These are phyloP conservation scores for Anthoceros angustus DNA, from an alignment of 225 moss, liverwort and hornwort genomes.

Conservation along the genomic window DNA sequence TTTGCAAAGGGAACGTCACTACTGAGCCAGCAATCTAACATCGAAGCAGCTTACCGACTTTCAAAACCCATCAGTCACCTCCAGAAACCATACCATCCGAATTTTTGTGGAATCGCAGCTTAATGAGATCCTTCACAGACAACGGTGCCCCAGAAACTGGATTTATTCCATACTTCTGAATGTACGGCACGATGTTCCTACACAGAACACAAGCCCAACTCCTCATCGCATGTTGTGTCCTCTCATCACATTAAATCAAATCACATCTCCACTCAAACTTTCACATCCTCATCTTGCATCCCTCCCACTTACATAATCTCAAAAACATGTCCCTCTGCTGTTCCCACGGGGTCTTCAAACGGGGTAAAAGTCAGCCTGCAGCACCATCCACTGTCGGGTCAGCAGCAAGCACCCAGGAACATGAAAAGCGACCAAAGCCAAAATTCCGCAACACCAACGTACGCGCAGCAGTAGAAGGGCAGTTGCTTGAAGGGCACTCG, in stretches of 20 bases:
- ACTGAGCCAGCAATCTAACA: not conserved
- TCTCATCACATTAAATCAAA: not conserved
- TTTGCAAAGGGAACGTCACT: not conserved
- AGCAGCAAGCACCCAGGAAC: not conserved
- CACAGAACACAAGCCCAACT: not conserved
- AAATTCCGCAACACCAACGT: conserved; percentile 5
- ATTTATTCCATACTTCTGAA: conserved; percentile 75
- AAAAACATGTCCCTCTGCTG: conserved; percentile 81
- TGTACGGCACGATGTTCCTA: conserved; percentile 82
- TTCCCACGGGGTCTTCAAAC: conserved; percentile 86
- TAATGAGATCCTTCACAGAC: conserved; percentile 73
- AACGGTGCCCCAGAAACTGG: conserved; percentile 86
- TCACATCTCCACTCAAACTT: not conserved
- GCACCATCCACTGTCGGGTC: not conserved
- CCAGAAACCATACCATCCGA: conserved; percentile 29
- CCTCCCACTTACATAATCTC: conserved; percentile 56
- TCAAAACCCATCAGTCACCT: not conserved
- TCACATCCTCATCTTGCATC: not conserved
- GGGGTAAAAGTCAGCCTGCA: conserved; percentile 74
- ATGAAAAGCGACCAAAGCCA: not conserved
- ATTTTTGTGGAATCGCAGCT: conserved; percentile 85
- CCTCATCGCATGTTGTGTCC: not conserved
- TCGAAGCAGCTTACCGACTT: not conserved
- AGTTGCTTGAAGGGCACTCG: conserved; percentile 72
- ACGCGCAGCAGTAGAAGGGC: conserved; percentile 94